phyloP scores from a whole-genome alignment of 169 alveolate species.

The Plasmodium yoelii region DNA sequence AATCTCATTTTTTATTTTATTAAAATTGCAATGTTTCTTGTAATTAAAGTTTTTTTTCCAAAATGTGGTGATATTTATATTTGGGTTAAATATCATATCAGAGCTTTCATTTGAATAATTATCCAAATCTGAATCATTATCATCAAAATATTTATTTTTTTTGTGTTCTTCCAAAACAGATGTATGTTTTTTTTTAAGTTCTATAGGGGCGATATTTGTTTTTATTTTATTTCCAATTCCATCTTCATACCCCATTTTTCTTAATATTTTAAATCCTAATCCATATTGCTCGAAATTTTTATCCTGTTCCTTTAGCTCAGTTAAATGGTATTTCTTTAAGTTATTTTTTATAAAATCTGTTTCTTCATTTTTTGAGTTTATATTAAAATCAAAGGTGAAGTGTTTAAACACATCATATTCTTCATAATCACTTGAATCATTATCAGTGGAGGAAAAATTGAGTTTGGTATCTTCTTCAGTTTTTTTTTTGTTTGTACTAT shows the following conservation, averaged over 20 bases:
- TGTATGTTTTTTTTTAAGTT: conserved; percentile 49
- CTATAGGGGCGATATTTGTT: conserved; percentile 76
- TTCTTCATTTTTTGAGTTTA: conserved; percentile 43
- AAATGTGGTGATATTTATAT: conserved; percentile 26
- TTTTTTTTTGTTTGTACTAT: conserved; percentile 10
- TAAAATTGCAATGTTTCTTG: conserved; percentile 42
- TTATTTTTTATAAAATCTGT: conserved; percentile 43
- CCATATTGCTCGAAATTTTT: conserved; percentile 66
- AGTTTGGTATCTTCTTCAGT: background rate
- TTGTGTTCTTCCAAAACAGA: conserved; percentile 43
- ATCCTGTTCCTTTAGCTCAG: conserved; percentile 43
- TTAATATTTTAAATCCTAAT: conserved; percentile 73
- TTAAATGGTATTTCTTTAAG: conserved; percentile 53
- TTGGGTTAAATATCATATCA: conserved; percentile 6
- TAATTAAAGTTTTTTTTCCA: conserved; percentile 53
- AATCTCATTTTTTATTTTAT: conserved; percentile 39
- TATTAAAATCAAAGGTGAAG: conserved; percentile 51
- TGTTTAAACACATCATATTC: conserved; percentile 63
- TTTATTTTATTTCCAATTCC: conserved; percentile 72
- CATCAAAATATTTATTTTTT: conserved; percentile 16
- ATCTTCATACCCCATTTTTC: conserved; percentile 73
- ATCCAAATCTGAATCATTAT: conserved; percentile 5
- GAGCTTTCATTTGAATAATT: conserved; percentile 3
- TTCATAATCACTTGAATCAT: conserved; percentile 62
- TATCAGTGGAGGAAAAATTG: conserved; percentile 14